These are phyloP conservation scores for Trichocladium antarcticum DNA, from an alignment of 495 filamentous ascomycete species.

Conservation along the genomic window DNA sequence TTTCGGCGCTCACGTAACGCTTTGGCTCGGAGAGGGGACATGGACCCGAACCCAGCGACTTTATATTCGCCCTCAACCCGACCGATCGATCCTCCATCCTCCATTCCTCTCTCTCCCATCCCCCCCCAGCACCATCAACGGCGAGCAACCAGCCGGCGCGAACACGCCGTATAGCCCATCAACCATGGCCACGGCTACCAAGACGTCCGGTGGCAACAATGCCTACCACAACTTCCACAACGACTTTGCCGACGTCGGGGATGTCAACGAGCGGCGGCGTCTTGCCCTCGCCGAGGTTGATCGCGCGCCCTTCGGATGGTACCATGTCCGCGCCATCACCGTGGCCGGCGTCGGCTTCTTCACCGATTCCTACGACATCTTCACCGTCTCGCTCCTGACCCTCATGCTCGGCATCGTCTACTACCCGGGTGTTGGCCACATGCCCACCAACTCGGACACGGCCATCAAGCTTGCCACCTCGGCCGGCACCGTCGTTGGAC, in stretches of 20 bases:
- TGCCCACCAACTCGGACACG: conserved; percentile 57
- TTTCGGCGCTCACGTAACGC: not conserved
- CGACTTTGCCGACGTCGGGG: conserved; percentile 51
- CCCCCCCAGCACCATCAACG: not conserved
- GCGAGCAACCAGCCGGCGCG: not conserved
- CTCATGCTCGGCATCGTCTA: conserved; percentile 68
- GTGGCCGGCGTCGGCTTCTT: conserved; percentile 73
- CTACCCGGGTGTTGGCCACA: conserved; percentile 43
- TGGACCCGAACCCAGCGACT: not conserved
- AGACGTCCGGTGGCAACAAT: conserved; percentile 51
- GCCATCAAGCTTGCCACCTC: conserved; percentile 87
- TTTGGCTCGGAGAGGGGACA: too few species aligned
- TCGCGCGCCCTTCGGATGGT: conserved; percentile 66
- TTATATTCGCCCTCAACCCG: not conserved
- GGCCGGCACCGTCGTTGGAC: conserved; percentile 74
- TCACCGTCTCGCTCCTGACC: conserved; percentile 54
- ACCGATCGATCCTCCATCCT: not conserved
- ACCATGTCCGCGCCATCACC: conserved; percentile 56
- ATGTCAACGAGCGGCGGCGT: conserved; percentile 59
- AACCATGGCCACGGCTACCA: conserved; percentile 18
- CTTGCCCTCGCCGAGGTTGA: conserved; percentile 65
- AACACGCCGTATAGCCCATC: not conserved
- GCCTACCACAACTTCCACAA: conserved; percentile 61
- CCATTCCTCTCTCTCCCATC: not conserved
- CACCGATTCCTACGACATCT: conserved; percentile 66